A percentile compares a stretch with the other conserved stretches of the same genome.
Conservation (phyloP, 73 alveolate genomes). For the Diophrys sp. region DNA sequence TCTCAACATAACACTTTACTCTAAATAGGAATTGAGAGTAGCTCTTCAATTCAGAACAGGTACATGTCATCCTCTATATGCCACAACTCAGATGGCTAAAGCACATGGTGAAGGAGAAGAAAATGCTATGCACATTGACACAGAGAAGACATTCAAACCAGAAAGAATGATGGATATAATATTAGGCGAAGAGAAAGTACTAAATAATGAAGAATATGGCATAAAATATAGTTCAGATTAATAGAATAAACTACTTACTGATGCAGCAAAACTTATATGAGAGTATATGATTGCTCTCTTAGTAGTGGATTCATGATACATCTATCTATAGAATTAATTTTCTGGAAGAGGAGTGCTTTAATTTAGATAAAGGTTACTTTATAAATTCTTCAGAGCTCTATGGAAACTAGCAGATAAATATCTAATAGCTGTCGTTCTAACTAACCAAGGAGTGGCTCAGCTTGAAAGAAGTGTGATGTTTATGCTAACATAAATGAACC, state of each 20-base stretch:
- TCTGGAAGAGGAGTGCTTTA: constrained; percentile 95
- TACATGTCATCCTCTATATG: constrained; percentile 94
- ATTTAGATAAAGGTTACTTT: constrained; percentile 89
- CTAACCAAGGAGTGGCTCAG: constrained; percentile 96
- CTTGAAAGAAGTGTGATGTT: constrained; percentile 95
- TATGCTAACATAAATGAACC: constrained; percentile 95
- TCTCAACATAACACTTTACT: constrained; percentile 78
- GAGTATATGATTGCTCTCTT: constrained; percentile 87
- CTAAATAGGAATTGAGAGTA: constrained; percentile 96
- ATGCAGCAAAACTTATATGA: constrained; percentile 93
- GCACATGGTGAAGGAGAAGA: constrained; percentile 95
- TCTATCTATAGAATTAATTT: constrained; percentile 97
- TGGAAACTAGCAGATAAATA: constrained; percentile 98
- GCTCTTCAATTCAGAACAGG: constrained; percentile 96
- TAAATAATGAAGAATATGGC: constrained; percentile 96
- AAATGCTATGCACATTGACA: constrained; percentile 91
- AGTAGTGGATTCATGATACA: constrained; percentile 96
- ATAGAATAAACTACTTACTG: constrained; percentile 79
- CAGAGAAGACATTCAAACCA: constrained; percentile 98
- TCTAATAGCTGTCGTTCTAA: constrained; percentile 96
- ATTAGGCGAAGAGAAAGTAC: constrained; percentile 89
- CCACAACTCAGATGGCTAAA: constrained; percentile 85
- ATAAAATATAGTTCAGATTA: constrained; percentile 97
- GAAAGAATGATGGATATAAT: constrained; percentile 90
- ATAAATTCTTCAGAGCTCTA: constrained; percentile 92